A percentile compares a stretch with the other conserved stretches of the same genome.
Conservation (phyloP, 768 basidiomycete species). For the Imleria badia region DNA sequence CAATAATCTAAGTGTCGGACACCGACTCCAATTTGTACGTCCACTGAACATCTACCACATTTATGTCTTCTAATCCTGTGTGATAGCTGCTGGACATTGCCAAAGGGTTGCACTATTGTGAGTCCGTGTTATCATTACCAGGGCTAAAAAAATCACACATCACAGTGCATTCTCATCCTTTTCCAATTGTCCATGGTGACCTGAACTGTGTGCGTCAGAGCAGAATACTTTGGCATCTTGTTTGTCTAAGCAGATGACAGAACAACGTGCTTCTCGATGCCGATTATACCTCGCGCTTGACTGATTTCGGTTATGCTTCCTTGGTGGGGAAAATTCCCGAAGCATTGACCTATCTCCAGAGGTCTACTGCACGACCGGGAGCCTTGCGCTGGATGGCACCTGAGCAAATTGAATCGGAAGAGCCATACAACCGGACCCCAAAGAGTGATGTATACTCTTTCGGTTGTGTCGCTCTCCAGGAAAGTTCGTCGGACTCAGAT, state of each 20-base stretch:
- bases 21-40: constrained; percentile 12
- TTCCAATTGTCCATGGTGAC: neutral
- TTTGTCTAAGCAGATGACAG: no score
- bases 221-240: no score
- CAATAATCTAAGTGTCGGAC: neutral
- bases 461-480: no score
- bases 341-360: neutral
- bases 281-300: no score
- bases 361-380: constrained; percentile 27
- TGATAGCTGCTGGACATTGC: constrained; percentile 13
- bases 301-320: no score
- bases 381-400: constrained; percentile 46
- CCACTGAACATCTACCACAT: constrained; percentile 15
- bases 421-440: no score
- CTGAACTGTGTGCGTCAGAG: neutral
- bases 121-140: neutral
- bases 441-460: no score
- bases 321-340: neutral
- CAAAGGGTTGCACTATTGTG: constrained; percentile 11
- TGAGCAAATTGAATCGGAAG: constrained; percentile 24
- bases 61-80: constrained; percentile 18
- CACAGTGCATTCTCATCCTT: neutral
- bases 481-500: no score
- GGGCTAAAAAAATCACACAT: neutral
- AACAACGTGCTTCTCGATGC: no score